Conservation (phyloP, 2,329 filamentous ascomycete genomes). For the Xylariaceae sp. region DNA sequence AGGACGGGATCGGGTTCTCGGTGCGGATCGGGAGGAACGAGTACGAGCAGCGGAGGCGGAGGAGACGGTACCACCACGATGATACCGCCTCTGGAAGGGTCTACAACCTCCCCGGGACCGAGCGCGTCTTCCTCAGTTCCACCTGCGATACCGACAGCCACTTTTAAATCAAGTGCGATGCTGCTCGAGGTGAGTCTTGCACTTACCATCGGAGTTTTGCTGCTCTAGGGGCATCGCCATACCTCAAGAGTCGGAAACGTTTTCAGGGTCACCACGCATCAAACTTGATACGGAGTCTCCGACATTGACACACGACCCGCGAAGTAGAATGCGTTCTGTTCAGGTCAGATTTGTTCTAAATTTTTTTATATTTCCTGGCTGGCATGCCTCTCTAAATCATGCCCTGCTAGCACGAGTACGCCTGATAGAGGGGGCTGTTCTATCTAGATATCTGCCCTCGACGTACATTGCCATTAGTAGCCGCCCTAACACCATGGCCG, state of each 20-base stretch:
- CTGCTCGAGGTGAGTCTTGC: slow-evolving; percentile 6
- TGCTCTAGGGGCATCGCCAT: not conserved
- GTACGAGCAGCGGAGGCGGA: not conserved
- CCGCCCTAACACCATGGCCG: slow-evolving; percentile 15
- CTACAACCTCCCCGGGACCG: not conserved
- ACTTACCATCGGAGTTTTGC: slow-evolving; percentile 5
- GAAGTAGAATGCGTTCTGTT: not conserved
- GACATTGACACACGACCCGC: not conserved
- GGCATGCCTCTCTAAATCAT: slow-evolving; percentile 24
- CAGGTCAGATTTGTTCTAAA: slow-evolving; percentile 24
- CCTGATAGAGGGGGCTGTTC: slow-evolving; percentile 16
- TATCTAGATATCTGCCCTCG: slow-evolving; percentile 27
- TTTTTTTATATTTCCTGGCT: slow-evolving; percentile 21
- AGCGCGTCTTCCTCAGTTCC: not conserved
- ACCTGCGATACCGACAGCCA: not conserved
- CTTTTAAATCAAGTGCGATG: not conserved
- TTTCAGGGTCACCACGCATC: not conserved
- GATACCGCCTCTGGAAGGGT: not conserved
- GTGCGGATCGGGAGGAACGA: not conserved
- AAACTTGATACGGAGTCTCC: not conserved
- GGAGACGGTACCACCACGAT: not conserved
- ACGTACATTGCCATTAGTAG: slow-evolving; percentile 25
- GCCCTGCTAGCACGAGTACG: slow-evolving; percentile 15
- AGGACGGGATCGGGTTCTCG: not conserved
- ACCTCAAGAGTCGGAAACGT: not conserved